A percentile compares a stretch with the other conserved stretches of the same genome.
Evolutionary conservation across 2,329 filamentous ascomycete genomes (phyloP).

Genomic region (Cryphonectria parasitica): DNA sequence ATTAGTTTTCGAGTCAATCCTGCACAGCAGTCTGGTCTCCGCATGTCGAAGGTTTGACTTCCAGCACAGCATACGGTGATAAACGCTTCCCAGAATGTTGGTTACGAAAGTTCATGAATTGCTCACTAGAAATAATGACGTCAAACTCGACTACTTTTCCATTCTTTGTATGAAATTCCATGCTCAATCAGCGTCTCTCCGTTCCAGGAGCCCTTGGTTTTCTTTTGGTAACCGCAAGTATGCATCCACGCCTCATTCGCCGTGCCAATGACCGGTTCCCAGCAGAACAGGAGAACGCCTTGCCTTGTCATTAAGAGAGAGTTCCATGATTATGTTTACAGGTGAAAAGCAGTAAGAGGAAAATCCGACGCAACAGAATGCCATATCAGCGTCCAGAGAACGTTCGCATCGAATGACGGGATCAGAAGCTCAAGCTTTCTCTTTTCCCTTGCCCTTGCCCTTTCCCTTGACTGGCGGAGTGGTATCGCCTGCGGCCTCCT

Average conservation of each 20-base stretch:
- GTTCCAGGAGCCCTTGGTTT: not conserved
- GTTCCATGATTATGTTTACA: not conserved
- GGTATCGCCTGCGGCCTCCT: not conserved
- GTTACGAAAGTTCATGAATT: not conserved
- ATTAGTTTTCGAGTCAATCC: not conserved
- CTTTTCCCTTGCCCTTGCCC: not conserved
- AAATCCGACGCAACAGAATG: not conserved
- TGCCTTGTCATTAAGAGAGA: not conserved
- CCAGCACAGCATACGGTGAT: not conserved
- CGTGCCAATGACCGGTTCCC: not conserved
- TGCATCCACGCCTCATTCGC: not conserved
- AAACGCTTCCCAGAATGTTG: not conserved
- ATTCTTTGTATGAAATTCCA: not conserved
- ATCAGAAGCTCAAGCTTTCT: not conserved
- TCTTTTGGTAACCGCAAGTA: not conserved
- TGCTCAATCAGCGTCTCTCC: not conserved
- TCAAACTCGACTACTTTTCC: not conserved
- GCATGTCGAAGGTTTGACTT: not conserved
- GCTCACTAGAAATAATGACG: too few species aligned
- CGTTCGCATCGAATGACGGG: not conserved
- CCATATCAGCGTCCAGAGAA: not conserved
- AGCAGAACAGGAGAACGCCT: not conserved
- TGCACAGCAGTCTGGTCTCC: not conserved
- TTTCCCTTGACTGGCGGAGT: not conserved
- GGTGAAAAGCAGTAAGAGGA: not conserved